These are phyloP conservation scores for Wickerhamiella qilinensis DNA, from an alignment of 805 yeast genomes.

Conservation along the genomic window DNA sequence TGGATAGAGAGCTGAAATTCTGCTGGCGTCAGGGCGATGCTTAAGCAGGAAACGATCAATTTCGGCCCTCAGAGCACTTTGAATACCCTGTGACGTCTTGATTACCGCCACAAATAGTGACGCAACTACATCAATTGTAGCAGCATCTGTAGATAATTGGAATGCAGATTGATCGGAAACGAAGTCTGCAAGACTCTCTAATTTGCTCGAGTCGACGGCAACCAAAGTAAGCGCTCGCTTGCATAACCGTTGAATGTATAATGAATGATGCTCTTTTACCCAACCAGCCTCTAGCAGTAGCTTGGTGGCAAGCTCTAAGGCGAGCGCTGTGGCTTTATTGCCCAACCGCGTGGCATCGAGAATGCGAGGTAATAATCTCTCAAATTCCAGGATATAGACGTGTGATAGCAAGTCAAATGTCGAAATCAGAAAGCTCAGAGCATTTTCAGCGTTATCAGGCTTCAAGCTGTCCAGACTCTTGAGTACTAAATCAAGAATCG, in stretches of 20 bases:
- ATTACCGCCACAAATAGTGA: constrained; percentile 35
- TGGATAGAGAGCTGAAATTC: constrained; percentile 50
- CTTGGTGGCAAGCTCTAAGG: constrained; percentile 3
- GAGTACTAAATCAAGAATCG: constrained; percentile 2
- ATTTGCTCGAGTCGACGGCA: constrained; percentile 22
- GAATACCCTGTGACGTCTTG: constrained; percentile 31
- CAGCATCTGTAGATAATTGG: neutral
- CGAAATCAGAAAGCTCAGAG: constrained; percentile 6
- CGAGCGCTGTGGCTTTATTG: constrained; percentile 1
- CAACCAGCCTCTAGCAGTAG: constrained; percentile 7
- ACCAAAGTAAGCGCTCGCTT: no score
- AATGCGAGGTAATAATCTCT: constrained; percentile 7
- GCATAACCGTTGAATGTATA: no score
- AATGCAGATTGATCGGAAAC: constrained; percentile 11
- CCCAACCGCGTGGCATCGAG: constrained; percentile 11
- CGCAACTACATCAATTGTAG: constrained; percentile 17
- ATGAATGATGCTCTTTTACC: neutral
- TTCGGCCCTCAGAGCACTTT: constrained; percentile 47
- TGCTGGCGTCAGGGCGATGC: constrained; percentile 22
- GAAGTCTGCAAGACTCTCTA: constrained; percentile 21
- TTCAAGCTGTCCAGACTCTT: constrained; percentile 1
- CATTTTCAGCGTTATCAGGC: constrained; percentile 4
- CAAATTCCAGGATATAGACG: constrained; percentile 10
- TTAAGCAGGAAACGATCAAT: constrained; percentile 29
- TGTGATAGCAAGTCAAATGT: constrained; percentile 6